phyloP scores from a whole-genome alignment of 805 yeast species.

The Lipomyces mesembrius region DNA sequence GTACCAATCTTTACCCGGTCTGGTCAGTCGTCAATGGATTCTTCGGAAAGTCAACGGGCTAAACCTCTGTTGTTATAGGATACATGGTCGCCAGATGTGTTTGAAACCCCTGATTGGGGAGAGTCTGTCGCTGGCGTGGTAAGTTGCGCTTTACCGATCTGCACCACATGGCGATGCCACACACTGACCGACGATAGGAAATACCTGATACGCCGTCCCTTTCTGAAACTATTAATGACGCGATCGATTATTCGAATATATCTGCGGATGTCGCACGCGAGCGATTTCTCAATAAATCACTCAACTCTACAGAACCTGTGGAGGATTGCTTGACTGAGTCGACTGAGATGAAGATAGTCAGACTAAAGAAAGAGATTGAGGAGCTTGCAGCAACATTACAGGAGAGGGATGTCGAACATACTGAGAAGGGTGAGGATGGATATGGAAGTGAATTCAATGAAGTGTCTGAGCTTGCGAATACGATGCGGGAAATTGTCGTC shows the following conservation, averaged over 20 bases:
- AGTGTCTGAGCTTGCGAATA: neutral
- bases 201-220: neutral
- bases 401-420: neutral
- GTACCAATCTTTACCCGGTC: constrained; percentile 29
- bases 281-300: constrained; percentile 23
- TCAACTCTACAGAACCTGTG: neutral
- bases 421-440: neutral
- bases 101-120: constrained; percentile 30
- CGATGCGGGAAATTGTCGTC: neutral
- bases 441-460: constrained; percentile 2
- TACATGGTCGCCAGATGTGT: constrained; percentile 36
- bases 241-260: constrained; percentile 27
- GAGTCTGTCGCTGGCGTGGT: constrained; percentile 7
- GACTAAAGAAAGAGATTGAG: constrained; percentile 25
- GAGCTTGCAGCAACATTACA: constrained; percentile 17
- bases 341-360: constrained; percentile 19
- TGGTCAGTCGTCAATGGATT: constrained; percentile 13
- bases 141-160: neutral
- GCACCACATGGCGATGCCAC: neutral
- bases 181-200: neutral
- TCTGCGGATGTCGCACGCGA: constrained; percentile 34
- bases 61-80: constrained; percentile 21
- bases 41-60: neutral
- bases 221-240: constrained; percentile 20
- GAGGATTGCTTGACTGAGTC: constrained; percentile 17